Evolutionary conservation across 2,329 filamentous ascomycete species (phyloP).

Genomic region (Botrytis elliptica): DNA sequence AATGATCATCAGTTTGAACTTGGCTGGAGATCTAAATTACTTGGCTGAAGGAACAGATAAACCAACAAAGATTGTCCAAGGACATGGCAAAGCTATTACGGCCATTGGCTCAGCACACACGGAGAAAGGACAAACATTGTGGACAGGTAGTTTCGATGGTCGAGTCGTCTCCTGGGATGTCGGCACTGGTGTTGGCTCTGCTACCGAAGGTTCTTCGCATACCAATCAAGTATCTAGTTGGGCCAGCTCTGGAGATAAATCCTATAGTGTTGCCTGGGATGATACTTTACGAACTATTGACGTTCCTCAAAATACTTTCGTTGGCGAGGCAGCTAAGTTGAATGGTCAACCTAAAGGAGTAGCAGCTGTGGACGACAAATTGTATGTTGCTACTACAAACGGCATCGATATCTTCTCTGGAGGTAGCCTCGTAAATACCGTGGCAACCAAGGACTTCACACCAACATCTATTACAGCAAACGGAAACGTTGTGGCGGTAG

Average conservation of each 20-base stretch:
- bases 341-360: constrained; percentile 79
- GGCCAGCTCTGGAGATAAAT: constrained; percentile 56
- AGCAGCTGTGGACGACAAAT: constrained; percentile 50
- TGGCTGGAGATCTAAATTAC: constrained; percentile 89
- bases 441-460: constrained; percentile 59
- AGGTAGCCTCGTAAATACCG: constrained; percentile 58
- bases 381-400: constrained; percentile 52
- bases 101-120: constrained; percentile 60
- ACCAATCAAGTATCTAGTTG: constrained; percentile 84
- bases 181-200: constrained; percentile 63
- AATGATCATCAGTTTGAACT: constrained; percentile 83
- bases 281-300: constrained; percentile 83
- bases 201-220: constrained; percentile 77
- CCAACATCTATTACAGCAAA: constrained; percentile 72
- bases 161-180: constrained; percentile 83
- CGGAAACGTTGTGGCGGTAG: constrained; percentile 69
- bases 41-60: constrained; percentile 68
- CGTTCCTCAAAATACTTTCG: constrained; percentile 70
- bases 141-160: constrained; percentile 91
- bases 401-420: constrained; percentile 60
- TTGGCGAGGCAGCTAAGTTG: constrained; percentile 65
- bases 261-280: constrained; percentile 93
- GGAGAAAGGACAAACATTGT: constrained; percentile 59
- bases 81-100: constrained; percentile 90
- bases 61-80: constrained; percentile 72